A percentile compares a stretch with the other conserved stretches of the same genome.
Conservation (phyloP, 225 moss, liverwort and hornwort genomes). For the Bryum argenteum region DNA sequence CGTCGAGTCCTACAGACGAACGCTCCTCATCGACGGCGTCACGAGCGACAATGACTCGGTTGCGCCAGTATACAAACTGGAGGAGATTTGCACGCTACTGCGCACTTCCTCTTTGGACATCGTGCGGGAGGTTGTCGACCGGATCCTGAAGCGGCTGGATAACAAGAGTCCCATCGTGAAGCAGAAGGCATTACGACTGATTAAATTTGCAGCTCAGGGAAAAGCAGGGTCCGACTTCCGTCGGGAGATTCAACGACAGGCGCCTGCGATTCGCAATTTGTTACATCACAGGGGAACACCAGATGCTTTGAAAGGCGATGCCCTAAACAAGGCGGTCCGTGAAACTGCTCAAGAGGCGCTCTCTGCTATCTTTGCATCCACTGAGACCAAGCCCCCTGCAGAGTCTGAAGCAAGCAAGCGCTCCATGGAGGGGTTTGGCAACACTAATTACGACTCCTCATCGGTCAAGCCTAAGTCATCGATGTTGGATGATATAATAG, state of each 20-base stretch:
- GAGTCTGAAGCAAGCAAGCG: conserved; percentile 78
- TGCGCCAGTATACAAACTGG: conserved; percentile 88
- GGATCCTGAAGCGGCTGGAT: conserved; percentile 83
- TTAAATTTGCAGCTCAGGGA: conserved; percentile 55
- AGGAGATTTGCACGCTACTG: conserved; percentile 80
- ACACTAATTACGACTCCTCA: conserved; percentile 76
- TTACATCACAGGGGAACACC: conserved; percentile 70
- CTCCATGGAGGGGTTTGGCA: conserved; percentile 94
- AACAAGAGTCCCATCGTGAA: conserved; percentile 93
- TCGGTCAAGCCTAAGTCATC: conserved; percentile 79
- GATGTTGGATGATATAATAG: conserved; percentile 80
- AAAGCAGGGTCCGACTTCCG: conserved; percentile 62
- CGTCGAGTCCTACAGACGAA: conserved; percentile 85
- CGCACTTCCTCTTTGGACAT: conserved; percentile 75
- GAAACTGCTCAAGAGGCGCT: conserved; percentile 94
- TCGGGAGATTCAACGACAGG: conserved; percentile 66
- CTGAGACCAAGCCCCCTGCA: conserved; percentile 52
- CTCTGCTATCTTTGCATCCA: conserved; percentile 84
- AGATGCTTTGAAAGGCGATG: conserved; percentile 94
- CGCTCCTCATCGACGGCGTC: conserved; percentile 77
- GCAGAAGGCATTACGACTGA: conserved; percentile 80
- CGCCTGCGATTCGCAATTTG: conserved; percentile 48
- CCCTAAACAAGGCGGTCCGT: conserved; percentile 93
- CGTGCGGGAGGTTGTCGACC: conserved; percentile 89
- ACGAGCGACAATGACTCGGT: conserved; percentile 86